Evolutionary conservation across 805 yeast genomes (phyloP), one percentile per base, ranked within the genome.

Genomic region (Wickerhamomyces bovis): DNA sequence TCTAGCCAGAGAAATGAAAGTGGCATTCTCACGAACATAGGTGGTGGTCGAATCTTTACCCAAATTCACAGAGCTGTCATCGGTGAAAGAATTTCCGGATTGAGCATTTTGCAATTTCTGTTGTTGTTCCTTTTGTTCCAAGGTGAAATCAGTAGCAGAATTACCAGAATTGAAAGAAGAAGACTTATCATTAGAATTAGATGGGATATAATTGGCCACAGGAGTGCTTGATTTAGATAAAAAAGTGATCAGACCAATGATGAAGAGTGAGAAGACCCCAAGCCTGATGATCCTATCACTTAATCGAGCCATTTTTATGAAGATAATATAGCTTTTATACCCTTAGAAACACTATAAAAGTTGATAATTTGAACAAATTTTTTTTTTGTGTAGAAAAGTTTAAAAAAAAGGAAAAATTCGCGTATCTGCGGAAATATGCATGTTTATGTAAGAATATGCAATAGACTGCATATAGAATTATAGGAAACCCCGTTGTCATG

Each of bases 1-100:
- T 66, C 88, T 71, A 15, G 87, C 87, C 56, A 83, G 68, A 0
- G 87, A 71, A 20, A 82, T 83, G 54, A 86, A 72, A 0, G 85
- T 76, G 6, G 88, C 92, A 50, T 77, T 81, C 50, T 75, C 81
- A 55, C 77, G 76, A 15, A 61, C 63, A 31, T 54, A 22, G 15
- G 30, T 20, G 15, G 30, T 20, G 15, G n/a, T 25, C 7, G 38
- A 26, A 3, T 16, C n/a, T 8, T 35, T 23, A 13, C 42, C 35
- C 19, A 39, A 25, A 8, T 15, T 6, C 7, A 31, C 18, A 6
- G 35, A n/a, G 4, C 19, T 25, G 19, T 39, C 41, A 4, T 22
- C 31, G 16, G 21, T 16, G 20, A 25, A 22, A 5, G 41, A 35
- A 6, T 18, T 20, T 5, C 40, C 43, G 15, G 22, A 18, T 11